Conservation (phyloP, 768 basidiomycete genomes). For the Boletus rufocinnamomeus region DNA sequence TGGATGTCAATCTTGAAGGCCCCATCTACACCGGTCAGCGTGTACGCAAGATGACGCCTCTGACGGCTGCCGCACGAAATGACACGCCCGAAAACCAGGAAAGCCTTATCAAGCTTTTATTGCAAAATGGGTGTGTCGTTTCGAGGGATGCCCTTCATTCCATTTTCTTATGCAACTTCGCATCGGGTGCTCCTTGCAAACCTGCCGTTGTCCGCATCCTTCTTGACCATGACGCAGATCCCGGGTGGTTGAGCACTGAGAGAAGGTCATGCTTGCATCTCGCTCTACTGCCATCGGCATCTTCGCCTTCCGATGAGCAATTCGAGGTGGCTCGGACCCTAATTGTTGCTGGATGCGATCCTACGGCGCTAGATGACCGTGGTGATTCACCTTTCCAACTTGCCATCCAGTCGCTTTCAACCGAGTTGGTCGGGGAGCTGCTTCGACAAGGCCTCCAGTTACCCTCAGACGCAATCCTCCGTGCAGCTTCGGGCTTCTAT, state of each 20-base stretch:
- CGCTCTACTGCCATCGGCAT: background rate
- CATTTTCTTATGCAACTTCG: background rate
- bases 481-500: background rate
- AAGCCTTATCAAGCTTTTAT: background rate
- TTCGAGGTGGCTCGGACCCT: no score
- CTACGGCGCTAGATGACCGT: background rate
- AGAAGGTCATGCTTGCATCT: background rate
- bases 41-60: no score
- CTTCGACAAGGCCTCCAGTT: background rate
- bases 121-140: background rate
- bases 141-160: background rate
- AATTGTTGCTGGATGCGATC: background rate
- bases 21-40: no score
- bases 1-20: no score
- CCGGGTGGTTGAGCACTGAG: background rate
- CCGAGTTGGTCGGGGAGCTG: background rate
- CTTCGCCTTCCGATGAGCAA: no score
- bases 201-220: background rate
- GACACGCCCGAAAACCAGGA: no score
- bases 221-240: background rate
- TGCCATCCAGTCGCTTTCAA: background rate
- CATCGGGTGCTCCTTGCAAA: no score
- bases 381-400: background rate
- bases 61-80: no score
- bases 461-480: background rate